Percentiles rank a stretch among this genome's conserved stretches.
These are phyloP conservation scores for Cyphellophora attinorum DNA, from an alignment of 2,329 filamentous ascomycete genomes.

Conservation along the genomic window DNA sequence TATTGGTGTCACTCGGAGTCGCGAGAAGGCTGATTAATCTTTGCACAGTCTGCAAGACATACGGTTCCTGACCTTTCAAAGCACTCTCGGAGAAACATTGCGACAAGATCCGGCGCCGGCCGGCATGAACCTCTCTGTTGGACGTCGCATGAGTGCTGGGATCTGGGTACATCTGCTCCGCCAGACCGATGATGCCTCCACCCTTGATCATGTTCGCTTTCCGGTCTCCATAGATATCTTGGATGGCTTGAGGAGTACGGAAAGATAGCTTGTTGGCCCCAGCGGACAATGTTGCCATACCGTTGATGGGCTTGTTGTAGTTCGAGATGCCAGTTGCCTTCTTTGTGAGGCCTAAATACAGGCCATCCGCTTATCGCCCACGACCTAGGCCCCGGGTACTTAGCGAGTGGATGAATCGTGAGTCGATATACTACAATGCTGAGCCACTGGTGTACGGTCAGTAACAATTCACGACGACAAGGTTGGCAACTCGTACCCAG, in stretches of 20 bases:
- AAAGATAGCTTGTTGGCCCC: conserved; percentile 19
- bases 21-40: conserved; percentile 5
- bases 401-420: conserved; percentile 47
- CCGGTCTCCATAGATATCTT: conserved; percentile 30
- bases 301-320: conserved; percentile 22
- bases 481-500: too few species aligned
- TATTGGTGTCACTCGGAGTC: conserved; percentile 7
- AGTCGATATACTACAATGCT: conserved; percentile 10
- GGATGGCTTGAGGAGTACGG: conserved; percentile 25
- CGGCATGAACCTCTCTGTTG: conserved; percentile 15
- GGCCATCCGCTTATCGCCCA: conserved; percentile 8
- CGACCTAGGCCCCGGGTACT: conserved; percentile 55
- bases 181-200: background rate
- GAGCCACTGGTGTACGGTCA: background rate
- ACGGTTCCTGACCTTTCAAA: conserved; percentile 13
- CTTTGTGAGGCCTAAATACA: conserved; percentile 6
- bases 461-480: background rate
- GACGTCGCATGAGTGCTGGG: conserved; percentile 18
- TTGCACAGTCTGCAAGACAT: conserved; percentile 11
- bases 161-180: conserved; percentile 11
- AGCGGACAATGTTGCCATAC: conserved; percentile 24
- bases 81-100: conserved; percentile 25
- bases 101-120: conserved; percentile 20
- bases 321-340: conserved; percentile 19
- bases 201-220: conserved; percentile 2